Evolutionary conservation across 352 stramenopile species (phyloP), one percentile per base, ranked within the genome.

Genomic region (Phytophthora sp.): DNA sequence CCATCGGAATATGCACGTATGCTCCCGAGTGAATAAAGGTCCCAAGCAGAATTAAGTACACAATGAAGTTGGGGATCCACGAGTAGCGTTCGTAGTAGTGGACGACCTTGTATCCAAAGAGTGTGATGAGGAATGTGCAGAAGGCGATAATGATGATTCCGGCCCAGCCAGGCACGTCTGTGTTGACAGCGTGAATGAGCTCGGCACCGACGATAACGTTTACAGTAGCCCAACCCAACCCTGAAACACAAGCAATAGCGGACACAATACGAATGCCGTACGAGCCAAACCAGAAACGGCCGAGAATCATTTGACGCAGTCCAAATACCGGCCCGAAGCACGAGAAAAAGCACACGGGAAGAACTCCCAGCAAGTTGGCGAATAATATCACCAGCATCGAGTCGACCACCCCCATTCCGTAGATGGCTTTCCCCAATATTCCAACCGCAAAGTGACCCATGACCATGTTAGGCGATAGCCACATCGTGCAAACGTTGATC

Each of bases 81-180:
- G 69, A 72, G 60, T 72, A 81, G 10, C 72, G 68, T 50, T 81
- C 69, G 62, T 81, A 81, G 55, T 66, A 67, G 66, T 81, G 72
- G 12, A 81, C 69, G 42, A 78, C 54, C 63, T 76, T 76, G 66
- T 78, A 81, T 13, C 72, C 72, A 42, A 74, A 81, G 38, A 81
- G 72, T 23, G 64, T 81, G 53, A 74, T 66, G 30, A 72, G 43
- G 62, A 81, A 78, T 1, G 72, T 81, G 31, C 60, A 72, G 42
- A 67, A 64, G 9, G 65, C 57, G 57, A 81, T 81, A 61, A 78
- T 72, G 65, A 81, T 64, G 55, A 76, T 81, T 17, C 64, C 69
- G 30, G 50, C 70, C 69, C 69, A 81, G 10, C 65, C 69, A 1
- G 69, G 69, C 18, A 81, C 55, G 45, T 78, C 61, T 4, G 32